These are phyloP conservation scores for Fomitiporia mediterranea DNA, from an alignment of 1,284 basidiomycete species.

Conservation along the genomic window DNA sequence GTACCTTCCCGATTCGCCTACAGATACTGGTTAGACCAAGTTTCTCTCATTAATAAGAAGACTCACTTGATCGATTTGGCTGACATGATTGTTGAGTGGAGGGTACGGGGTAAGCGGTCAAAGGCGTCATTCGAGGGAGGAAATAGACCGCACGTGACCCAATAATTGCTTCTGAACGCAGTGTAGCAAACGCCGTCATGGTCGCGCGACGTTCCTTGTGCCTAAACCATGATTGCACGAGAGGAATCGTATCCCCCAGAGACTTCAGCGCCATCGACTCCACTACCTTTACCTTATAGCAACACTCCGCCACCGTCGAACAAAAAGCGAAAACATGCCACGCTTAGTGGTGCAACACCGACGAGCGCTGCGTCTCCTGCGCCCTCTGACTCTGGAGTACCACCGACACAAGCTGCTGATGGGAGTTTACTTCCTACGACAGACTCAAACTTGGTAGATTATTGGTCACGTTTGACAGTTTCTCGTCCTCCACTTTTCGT, in stretches of 20 bases:
- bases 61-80: neutral
- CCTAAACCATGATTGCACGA: slow-evolving; percentile 14
- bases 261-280: slow-evolving; percentile 33
- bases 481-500: slow-evolving; percentile 67
- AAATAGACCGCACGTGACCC: neutral
- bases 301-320: slow-evolving; percentile 22
- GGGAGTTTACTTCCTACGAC: slow-evolving; percentile 47
- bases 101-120: too few relatives aligned
- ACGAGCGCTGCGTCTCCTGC: slow-evolving; percentile 36
- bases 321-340: slow-evolving; percentile 40
- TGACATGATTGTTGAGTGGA: neutral
- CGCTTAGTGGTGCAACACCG: slow-evolving; percentile 31
- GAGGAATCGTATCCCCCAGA: slow-evolving; percentile 31
- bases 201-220: neutral
- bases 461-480: slow-evolving; percentile 61
- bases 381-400: slow-evolving; percentile 35
- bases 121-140: too few relatives aligned
- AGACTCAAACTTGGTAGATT: slow-evolving; percentile 48
- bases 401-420: slow-evolving; percentile 26
- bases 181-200: too few relatives aligned
- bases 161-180: neutral
- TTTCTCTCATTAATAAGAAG: neutral
- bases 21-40: neutral
- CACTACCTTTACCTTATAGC: slow-evolving; percentile 24
- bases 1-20: slow-evolving; percentile 69